These are phyloP conservation scores for Eustoma russellianum DNA, from an alignment of 257 asterid species.

Conservation along the genomic window DNA sequence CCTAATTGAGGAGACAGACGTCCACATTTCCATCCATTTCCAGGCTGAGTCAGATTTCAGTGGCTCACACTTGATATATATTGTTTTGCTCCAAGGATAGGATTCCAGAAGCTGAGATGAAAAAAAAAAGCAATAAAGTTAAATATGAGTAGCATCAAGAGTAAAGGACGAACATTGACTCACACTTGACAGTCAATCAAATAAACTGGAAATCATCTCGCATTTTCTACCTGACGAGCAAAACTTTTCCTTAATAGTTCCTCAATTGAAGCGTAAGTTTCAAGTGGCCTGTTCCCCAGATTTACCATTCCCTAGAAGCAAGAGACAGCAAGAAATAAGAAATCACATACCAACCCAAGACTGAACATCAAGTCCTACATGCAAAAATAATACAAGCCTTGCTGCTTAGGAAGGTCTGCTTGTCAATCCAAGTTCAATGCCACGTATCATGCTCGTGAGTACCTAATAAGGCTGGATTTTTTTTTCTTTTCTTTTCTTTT, in stretches of 20 bases:
- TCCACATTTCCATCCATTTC: slow-evolving; percentile 98
- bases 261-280: slow-evolving; percentile 44
- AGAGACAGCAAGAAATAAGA: slow-evolving; percentile 8
- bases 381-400: neutral
- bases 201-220: too few species aligned
- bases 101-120: slow-evolving; percentile 67
- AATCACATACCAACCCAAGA: too few species aligned
- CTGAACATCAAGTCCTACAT: neutral
- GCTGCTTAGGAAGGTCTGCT: neutral
- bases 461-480: too few species aligned
- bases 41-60: slow-evolving; percentile 75
- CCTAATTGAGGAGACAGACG: slow-evolving; percentile 52
- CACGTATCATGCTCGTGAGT: neutral
- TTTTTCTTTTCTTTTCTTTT: neutral
- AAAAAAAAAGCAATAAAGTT: slow-evolving; percentile 17
- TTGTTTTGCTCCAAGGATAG: slow-evolving; percentile 49
- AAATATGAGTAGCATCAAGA: slow-evolving; percentile 6
- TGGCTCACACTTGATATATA: slow-evolving; percentile 86
- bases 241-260: slow-evolving; percentile 77
- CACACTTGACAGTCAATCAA: too few species aligned
- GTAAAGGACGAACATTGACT: too few species aligned
- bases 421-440: neutral
- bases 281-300: slow-evolving; percentile 24
- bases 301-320: slow-evolving; percentile 42
- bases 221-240: slow-evolving; percentile 71